These are phyloP conservation scores for Mucor indicus DNA, from an alignment of 371 early-diverging fungal species.

Conservation along the genomic window DNA sequence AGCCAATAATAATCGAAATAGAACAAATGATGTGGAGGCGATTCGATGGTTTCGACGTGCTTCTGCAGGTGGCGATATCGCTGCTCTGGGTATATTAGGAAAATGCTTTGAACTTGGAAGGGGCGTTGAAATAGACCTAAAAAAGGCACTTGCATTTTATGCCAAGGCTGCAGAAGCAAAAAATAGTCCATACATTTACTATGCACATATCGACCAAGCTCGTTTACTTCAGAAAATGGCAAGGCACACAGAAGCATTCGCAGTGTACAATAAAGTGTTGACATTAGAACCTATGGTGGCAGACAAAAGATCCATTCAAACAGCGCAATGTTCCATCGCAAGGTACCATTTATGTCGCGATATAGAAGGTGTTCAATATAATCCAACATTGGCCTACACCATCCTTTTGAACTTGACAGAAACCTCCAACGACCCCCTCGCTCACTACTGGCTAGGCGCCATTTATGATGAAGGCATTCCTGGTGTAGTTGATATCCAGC, in stretches of 20 bases:
- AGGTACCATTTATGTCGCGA: conserved; percentile 38
- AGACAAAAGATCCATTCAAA: conserved; percentile 16
- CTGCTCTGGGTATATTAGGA: conserved; percentile 73
- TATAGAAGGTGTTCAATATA: conserved; percentile 19
- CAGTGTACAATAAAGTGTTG: conserved; percentile 1
- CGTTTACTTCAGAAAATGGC: conserved; percentile 33
- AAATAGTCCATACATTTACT: conserved; percentile 32
- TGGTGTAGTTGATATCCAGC: conserved; percentile 28
- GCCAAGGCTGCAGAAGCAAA: conserved; percentile 52
- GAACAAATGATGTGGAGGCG: conserved; percentile 44
- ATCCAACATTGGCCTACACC: conserved; percentile 20
- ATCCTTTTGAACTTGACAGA: conserved; percentile 22
- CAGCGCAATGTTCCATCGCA: conserved; percentile 34
- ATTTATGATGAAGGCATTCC: conserved; percentile 46
- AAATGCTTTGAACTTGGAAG: conserved; percentile 72
- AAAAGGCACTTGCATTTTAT: conserved; percentile 66
- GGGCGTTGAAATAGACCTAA: conserved; percentile 54
- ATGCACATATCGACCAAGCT: conserved; percentile 47
- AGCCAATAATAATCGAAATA: conserved; percentile 24
- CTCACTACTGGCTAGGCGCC: conserved; percentile 44
- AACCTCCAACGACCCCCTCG: conserved; percentile 21
- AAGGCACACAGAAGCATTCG: conserved; percentile 34
- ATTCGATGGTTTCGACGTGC: conserved; percentile 67
- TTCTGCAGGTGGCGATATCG: conserved; percentile 55
- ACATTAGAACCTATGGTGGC: not conserved